Conservation (phyloP, 257 asterid genomes). For the Phtheirospermum japonicum region DNA sequence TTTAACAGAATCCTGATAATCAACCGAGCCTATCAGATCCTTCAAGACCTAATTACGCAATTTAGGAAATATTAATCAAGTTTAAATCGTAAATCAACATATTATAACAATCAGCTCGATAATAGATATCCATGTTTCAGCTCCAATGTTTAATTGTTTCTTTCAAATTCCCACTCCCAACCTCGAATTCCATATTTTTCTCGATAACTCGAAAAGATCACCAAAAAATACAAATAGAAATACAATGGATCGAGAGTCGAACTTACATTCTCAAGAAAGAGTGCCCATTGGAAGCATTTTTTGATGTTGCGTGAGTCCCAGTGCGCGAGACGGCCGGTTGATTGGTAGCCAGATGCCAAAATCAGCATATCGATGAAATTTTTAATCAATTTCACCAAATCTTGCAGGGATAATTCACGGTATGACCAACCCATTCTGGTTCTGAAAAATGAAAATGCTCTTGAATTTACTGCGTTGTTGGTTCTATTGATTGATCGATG, state of each 20-base stretch:
- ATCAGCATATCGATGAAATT: constrained; percentile 58
- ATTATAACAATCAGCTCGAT: not conserved
- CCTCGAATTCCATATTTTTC: not conserved
- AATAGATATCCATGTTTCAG: not conserved
- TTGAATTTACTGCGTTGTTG: no score
- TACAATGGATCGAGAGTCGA: not conserved
- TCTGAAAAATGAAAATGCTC: not conserved
- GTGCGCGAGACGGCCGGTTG: constrained; percentile 61
- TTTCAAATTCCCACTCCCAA: constrained; percentile 4
- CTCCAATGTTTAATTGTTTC: not conserved
- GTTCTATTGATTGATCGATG: not conserved
- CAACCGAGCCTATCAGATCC: constrained; percentile 43
- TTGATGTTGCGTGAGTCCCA: constrained; percentile 61
- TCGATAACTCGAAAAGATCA: not conserved
- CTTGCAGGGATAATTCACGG: constrained; percentile 45
- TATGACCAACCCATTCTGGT: constrained; percentile 53
- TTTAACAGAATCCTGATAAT: constrained; percentile 46
- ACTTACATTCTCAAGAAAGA: constrained; percentile 56
- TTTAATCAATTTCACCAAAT: constrained; percentile 47
- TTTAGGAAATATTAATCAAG: constrained; percentile 9
- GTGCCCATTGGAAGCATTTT: constrained; percentile 66
- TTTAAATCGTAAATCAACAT: not conserved
- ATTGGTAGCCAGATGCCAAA: constrained; percentile 75
- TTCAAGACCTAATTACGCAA: constrained; percentile 42
- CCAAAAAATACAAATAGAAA: not conserved